Evolutionary conservation across 805 yeast species (phyloP).

Genomic region (Candida peoriensis): DNA sequence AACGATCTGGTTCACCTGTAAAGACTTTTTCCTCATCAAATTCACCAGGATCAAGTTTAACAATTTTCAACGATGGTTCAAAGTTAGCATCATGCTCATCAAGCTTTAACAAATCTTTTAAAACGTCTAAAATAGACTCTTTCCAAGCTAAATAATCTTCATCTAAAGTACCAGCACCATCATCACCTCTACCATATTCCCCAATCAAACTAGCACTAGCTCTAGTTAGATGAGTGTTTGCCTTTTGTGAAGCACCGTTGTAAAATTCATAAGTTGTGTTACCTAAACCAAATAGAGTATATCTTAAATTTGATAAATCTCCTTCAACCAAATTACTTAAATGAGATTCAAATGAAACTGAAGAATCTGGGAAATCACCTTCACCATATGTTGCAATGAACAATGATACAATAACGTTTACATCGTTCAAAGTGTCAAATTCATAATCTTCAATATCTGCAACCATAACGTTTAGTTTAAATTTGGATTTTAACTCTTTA

Average conservation of each 20-base stretch:
- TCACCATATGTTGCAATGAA: constrained; percentile 95
- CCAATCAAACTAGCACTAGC: constrained; percentile 77
- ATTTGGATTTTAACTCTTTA: constrained; percentile 79
- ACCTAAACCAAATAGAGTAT: constrained; percentile 85
- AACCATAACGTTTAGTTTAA: constrained; percentile 75
- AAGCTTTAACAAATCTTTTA: constrained; percentile 59
- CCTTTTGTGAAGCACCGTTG: constrained; percentile 74
- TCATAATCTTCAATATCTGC: constrained; percentile 90
- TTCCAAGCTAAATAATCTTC: constrained; percentile 95
- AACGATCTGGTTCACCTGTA: constrained; percentile 70
- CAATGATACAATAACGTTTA: constrained; percentile 64
- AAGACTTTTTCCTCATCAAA: constrained; percentile 43
- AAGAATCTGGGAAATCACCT: constrained; percentile 97
- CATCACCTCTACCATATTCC: constrained; percentile 88
- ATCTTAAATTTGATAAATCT: constrained; percentile 54
- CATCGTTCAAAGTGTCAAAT: constrained; percentile 63
- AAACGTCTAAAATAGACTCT: constrained; percentile 61
- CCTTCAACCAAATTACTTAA: constrained; percentile 52
- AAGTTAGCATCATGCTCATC: constrained; percentile 78
- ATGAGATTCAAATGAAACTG: constrained; percentile 70
- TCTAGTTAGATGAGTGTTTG: constrained; percentile 41
- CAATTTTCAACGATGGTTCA: constrained; percentile 57
- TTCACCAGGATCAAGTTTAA: constrained; percentile 33
- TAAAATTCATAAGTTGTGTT: constrained; percentile 90
- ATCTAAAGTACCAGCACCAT: constrained; percentile 90